phyloP scores from a whole-genome alignment of 73 alveolate genomes.

The Paramecium primaurelia region DNA sequence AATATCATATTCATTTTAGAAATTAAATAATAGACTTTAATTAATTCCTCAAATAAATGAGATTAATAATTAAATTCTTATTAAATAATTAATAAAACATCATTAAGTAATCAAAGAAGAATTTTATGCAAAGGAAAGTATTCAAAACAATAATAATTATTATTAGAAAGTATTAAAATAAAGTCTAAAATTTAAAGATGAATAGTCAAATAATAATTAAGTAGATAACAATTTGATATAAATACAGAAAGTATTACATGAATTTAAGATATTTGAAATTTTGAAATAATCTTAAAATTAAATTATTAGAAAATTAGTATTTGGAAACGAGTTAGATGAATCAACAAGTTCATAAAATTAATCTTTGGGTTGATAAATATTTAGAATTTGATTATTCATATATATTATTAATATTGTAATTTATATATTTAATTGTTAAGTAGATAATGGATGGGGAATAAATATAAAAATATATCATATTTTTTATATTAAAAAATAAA shows the following conservation, averaged over 20 bases:
- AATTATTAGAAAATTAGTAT: not conserved
- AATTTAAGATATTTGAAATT: not conserved
- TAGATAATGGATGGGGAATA: no score
- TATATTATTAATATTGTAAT: not conserved
- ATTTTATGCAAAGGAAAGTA: not conserved
- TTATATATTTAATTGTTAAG: no score
- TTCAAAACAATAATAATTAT: not conserved
- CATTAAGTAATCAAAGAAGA: not conserved
- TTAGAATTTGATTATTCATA: not conserved
- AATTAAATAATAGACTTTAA: not conserved
- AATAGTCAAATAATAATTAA: not conserved
- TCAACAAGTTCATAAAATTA: not conserved
- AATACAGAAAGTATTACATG: not conserved
- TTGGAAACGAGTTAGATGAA: not conserved
- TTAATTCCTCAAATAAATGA: not conserved
- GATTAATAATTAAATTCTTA: not conserved
- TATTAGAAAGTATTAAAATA: not conserved
- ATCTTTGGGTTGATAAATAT: not conserved
- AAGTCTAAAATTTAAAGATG: not conserved
- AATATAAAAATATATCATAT: no score
- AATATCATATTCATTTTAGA: not conserved
- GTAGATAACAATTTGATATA: not conserved
- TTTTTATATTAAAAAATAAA: no score
- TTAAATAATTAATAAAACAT: not conserved
- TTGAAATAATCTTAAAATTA: not conserved